Evolutionary conservation across 139 green algal species (phyloP).

Genomic region (Raphidocelis subcapitata): DNA sequence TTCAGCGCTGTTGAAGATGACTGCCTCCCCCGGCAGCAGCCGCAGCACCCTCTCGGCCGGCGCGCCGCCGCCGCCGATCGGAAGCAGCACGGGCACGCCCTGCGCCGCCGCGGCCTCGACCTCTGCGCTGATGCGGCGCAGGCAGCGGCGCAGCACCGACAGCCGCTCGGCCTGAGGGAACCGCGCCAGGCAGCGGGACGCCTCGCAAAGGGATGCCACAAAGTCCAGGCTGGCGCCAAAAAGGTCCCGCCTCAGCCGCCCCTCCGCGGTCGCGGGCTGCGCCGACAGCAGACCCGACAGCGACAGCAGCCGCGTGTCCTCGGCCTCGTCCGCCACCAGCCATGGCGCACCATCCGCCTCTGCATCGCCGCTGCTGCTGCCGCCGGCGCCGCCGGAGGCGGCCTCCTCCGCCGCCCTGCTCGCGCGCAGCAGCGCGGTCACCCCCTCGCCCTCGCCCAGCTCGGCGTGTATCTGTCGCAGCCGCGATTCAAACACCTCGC

Average conservation of each 20-base stretch:
- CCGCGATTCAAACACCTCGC: slow-evolving; percentile 1
- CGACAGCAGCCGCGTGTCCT: too few relatives aligned
- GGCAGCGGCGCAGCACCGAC: slow-evolving; percentile 31
- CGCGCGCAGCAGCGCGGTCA: slow-evolving; percentile 50
- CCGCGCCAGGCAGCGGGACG: slow-evolving; percentile 68
- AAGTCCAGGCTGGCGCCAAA: slow-evolving; percentile 96
- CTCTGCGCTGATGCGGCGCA: slow-evolving; percentile 68
- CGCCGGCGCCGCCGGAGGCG: too few relatives aligned
- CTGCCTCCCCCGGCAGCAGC: slow-evolving; percentile 75
- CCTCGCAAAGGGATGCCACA: slow-evolving; percentile 91
- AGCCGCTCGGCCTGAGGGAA: slow-evolving; percentile 50
- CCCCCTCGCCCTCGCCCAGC: slow-evolving; percentile 68
- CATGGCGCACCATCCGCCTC: not conserved
- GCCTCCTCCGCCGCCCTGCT: slow-evolving; percentile 4
- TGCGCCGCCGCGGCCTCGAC: slow-evolving; percentile 57
- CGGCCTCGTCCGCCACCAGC: slow-evolving; percentile 15
- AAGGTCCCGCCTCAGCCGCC: slow-evolving; percentile 70
- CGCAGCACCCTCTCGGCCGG: slow-evolving; percentile 78
- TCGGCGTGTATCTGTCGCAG: slow-evolving; percentile 33
- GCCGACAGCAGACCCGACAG: slow-evolving; percentile 37
- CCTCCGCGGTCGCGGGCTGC: slow-evolving; percentile 11
- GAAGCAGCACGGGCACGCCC: slow-evolving; percentile 61
- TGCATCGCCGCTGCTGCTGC: too few relatives aligned
- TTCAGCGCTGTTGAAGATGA: slow-evolving; percentile 89
- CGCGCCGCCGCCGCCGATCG: slow-evolving; percentile 60